Evolutionary conservation across 2,329 filamentous ascomycete genomes (phyloP).

Genomic region (Aspergillus calidoustus): DNA sequence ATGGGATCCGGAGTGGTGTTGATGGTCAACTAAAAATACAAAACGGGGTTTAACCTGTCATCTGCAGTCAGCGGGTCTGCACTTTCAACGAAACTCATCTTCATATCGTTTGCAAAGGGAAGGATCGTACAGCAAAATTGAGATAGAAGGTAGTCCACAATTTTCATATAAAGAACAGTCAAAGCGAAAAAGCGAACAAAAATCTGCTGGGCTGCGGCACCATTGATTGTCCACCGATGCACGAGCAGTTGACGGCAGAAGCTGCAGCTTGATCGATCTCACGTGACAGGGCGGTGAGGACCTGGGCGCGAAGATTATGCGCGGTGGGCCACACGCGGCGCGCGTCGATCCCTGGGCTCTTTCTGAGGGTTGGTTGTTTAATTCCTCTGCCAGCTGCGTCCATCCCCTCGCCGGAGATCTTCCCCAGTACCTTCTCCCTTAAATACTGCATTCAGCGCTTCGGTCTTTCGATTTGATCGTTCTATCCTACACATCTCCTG

Average conservation of each 20-base stretch:
- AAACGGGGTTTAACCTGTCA: conserved; percentile 5
- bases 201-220: not conserved
- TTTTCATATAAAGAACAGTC: conserved; percentile 4
- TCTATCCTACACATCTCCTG: conserved; percentile 9
- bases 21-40: conserved; percentile 18
- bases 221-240: conserved; percentile 4
- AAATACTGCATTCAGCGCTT: conserved; percentile 21
- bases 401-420: conserved; percentile 19
- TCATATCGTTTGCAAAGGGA: not conserved
- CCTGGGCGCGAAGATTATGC: conserved; percentile 28
- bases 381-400: conserved; percentile 22
- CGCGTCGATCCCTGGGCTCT: conserved; percentile 23
- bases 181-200: not conserved
- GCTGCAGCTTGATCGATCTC: conserved; percentile 29
- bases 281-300: conserved; percentile 40
- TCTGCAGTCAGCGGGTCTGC: conserved; percentile 8
- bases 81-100: conserved; percentile 1
- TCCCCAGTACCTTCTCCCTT: conserved; percentile 26
- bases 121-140: not conserved
- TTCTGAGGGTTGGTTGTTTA: conserved; percentile 23
- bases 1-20: conserved; percentile 38
- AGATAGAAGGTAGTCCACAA: not conserved
- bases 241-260: conserved; percentile 24
- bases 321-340: conserved; percentile 30
- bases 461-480: conserved; percentile 6